Percentiles rank a stretch among this genome's conserved stretches.
Evolutionary conservation across 768 basidiomycete species (phyloP).

Genomic region (Xerocomellus amylosporus): DNA sequence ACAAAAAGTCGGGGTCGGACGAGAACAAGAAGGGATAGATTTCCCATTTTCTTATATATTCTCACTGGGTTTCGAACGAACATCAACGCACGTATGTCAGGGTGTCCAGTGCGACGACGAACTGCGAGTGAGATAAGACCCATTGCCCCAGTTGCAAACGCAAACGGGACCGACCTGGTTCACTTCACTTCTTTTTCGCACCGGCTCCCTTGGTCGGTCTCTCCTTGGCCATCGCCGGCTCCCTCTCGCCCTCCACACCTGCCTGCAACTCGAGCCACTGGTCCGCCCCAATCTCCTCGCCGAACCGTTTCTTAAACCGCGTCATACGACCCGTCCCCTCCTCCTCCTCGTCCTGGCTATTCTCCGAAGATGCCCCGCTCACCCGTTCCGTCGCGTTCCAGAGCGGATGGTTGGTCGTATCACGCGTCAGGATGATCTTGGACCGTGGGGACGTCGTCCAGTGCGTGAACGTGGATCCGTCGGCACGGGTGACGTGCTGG

Average conservation of each 20-base stretch:
- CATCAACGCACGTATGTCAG: neutral
- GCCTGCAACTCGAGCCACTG: conserved; percentile 30
- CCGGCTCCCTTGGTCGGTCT: conserved; percentile 6
- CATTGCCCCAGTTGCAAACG: neutral
- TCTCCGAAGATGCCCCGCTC: conserved; percentile 44
- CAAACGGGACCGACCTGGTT: conserved; percentile 1
- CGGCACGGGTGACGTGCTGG: conserved; percentile 80
- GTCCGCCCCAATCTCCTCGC: conserved; percentile 41
- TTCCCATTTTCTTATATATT: neutral
- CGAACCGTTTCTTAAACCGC: conserved; percentile 75
- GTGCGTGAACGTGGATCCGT: conserved; percentile 85
- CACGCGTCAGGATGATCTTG: conserved; percentile 73
- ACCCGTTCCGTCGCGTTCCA: conserved; percentile 70
- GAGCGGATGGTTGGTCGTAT: conserved; percentile 84
- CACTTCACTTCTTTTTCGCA: conserved; percentile 23
- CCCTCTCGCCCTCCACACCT: conserved; percentile 25
- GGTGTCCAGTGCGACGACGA: neutral
- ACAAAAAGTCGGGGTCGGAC: conserved; percentile 15
- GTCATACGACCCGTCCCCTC: conserved; percentile 75
- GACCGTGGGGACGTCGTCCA: conserved; percentile 87
- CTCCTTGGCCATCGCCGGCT: conserved; percentile 28
- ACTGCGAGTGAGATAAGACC: conserved; percentile 6
- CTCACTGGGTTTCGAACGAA: neutral
- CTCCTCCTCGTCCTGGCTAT: conserved; percentile 60
- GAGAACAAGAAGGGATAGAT: conserved; percentile 16